Base-by-base conservation (phyloP, 2,329 filamentous ascomycete species). In the Botrytis porri region DNA sequence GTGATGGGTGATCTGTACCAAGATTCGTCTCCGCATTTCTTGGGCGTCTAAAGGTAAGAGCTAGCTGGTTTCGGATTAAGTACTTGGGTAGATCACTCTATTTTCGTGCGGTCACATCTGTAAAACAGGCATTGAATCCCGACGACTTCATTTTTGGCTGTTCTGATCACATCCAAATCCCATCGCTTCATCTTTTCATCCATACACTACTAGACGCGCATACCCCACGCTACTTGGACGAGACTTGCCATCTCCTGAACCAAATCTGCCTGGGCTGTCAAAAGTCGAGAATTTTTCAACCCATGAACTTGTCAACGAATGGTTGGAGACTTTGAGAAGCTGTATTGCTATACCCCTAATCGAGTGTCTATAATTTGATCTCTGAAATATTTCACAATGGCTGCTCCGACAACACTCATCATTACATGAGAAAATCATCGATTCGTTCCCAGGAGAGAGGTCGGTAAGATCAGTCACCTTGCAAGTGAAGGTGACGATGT, bases 1-100 rank as follows among this genome's bases (percentile, higher is more conserved):
- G 48, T n/a, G n/a, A 70, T 39, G 37, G 39, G 29, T 37, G 67
- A 70, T 62, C 67, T 69, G 32, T 57, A 69, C 65, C 65, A 59
- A 69, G 35, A 70, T 63, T 54, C 32, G 45, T n/a, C 51, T 70
- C 32, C 35, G 22, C 54, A 62, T 61, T 61, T 70, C 32, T 25
- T 61, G 41, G 35, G 69, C 69, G 69, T 48, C 35, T 71, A 64
- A 22, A 51, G 45, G 57, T 18, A 25, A 54, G 29, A 54, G 12
- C 69, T 71, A 64, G 69, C 69, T 64, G 22, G 37, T 63, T 54
- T 32, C 22, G 43, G 57, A 71, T 29, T 71, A 63, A 18, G 8
- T 18, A 29, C 14, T 29, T 29, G 51, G n/a, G 51, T 18, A 54
- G 51, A 54, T 63, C 43, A 22, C 35, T 63, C 20, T 51, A 29